Percentiles rank a stretch among this genome's conserved stretches.
phyloP scores from a whole-genome alignment of 2,329 filamentous ascomycete genomes.

The Exophiala sp. region DNA sequence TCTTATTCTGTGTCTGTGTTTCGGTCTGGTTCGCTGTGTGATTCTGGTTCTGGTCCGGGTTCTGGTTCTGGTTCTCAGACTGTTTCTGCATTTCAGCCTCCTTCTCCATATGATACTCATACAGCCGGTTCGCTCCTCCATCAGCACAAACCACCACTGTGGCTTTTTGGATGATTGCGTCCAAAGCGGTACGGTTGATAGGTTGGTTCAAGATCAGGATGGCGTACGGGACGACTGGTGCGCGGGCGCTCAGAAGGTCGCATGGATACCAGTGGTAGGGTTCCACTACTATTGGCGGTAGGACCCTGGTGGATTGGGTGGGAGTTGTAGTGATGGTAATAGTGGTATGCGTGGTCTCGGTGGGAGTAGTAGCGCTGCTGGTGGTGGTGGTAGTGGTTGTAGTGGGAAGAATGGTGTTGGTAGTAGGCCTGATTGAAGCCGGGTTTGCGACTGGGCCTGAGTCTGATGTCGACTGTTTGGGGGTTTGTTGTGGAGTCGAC shows the following conservation, averaged over 20 bases:
- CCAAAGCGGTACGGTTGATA: slow-evolving; percentile 43
- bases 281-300: too few relatives aligned
- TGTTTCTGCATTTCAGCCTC: neutral
- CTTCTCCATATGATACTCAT: slow-evolving; percentile 35
- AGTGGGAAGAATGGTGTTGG: too few relatives aligned
- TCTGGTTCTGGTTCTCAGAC: neutral
- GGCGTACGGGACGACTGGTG: slow-evolving; percentile 32
- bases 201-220: slow-evolving; percentile 59
- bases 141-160: slow-evolving; percentile 73
- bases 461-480: too few relatives aligned
- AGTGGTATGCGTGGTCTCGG: neutral
- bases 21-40: neutral
- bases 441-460: too few relatives aligned
- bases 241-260: slow-evolving; percentile 15
- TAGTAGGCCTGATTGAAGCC: too few relatives aligned
- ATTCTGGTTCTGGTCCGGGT: neutral
- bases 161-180: slow-evolving; percentile 43
- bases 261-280: slow-evolving; percentile 26
- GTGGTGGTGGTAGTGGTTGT: too few relatives aligned
- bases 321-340: neutral
- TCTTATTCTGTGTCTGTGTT: neutral
- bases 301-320: too few relatives aligned
- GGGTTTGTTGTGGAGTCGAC: too few relatives aligned
- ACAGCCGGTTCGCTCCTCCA: slow-evolving; percentile 77
- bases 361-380: too few relatives aligned